phyloP scores from a whole-genome alignment of 345 rosid species.

The Salix caprea region DNA sequence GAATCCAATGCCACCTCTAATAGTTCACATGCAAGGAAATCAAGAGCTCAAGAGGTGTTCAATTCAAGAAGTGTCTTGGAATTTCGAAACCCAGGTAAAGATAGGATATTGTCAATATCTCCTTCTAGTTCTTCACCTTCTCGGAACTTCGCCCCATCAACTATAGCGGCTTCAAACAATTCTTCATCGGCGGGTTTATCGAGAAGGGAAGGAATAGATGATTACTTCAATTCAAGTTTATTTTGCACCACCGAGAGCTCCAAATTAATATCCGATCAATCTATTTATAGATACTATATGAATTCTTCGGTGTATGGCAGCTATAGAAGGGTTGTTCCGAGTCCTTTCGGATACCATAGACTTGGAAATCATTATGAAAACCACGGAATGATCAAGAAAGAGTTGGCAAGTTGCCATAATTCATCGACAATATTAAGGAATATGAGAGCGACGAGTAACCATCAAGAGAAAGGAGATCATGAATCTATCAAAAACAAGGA shows the following conservation, averaged over 20 bases:
- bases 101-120: slow-evolving; percentile 32
- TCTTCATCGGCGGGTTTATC: slow-evolving; percentile 27
- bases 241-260: slow-evolving; percentile 15
- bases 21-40: slow-evolving; percentile 22
- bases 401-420: slow-evolving; percentile 16
- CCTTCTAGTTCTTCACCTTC: slow-evolving; percentile 27
- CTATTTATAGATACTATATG: slow-evolving; percentile 19
- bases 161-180: slow-evolving; percentile 13
- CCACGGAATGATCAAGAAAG: slow-evolving; percentile 16
- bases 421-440: slow-evolving; percentile 7
- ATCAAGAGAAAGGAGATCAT: slow-evolving; percentile 29
- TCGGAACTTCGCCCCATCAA: slow-evolving; percentile 29
- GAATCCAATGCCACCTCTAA: slow-evolving; percentile 9
- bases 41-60: slow-evolving; percentile 24
- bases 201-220: slow-evolving; percentile 26
- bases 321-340: slow-evolving; percentile 32
- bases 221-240: slow-evolving; percentile 21
- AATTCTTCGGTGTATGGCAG: slow-evolving; percentile 16
- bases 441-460: slow-evolving; percentile 11
- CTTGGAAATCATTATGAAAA: slow-evolving; percentile 20
- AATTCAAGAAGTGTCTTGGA: slow-evolving; percentile 28
- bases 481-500: slow-evolving; percentile 16
- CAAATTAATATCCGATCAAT: slow-evolving; percentile 12
- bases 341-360: slow-evolving; percentile 35
- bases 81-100: slow-evolving; percentile 28